phyloP scores from a whole-genome alignment of 495 filamentous ascomycete genomes.

The Xylaria nigripes region DNA sequence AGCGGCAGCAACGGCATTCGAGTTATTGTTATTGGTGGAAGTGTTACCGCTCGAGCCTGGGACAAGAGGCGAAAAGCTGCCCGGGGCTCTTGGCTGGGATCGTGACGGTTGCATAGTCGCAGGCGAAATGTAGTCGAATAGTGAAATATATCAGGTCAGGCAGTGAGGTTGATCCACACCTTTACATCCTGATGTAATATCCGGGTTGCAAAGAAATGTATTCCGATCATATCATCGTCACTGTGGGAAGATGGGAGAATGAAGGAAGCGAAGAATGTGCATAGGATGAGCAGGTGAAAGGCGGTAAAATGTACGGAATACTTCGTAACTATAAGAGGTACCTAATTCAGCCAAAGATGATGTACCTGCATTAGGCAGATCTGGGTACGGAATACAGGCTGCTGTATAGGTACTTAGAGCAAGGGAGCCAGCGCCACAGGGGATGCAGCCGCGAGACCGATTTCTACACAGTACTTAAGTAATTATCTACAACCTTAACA shows the following conservation, averaged over 20 bases:
- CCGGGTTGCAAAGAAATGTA: background rate
- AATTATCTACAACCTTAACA: too few relatives aligned
- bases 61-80: conserved; percentile 47
- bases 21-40: conserved; percentile 6
- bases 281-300: background rate
- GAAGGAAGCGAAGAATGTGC: too few relatives aligned
- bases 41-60: conserved; percentile 13
- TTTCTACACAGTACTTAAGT: too few relatives aligned
- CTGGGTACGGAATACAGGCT: too few relatives aligned
- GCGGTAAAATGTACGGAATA: background rate
- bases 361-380: background rate
- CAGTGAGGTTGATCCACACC: background rate
- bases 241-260: background rate
- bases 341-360: background rate
- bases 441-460: too few relatives aligned
- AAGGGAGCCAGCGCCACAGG: too few relatives aligned
- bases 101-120: conserved; percentile 43
- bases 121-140: background rate
- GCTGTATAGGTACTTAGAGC: too few relatives aligned
- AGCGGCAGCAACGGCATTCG: conserved; percentile 10
- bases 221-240: background rate
- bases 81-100: conserved; percentile 40
- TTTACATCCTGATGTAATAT: background rate
- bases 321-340: too few relatives aligned
- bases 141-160: background rate